Percentiles rank a stretch among this genome's conserved stretches.
Conservation (phyloP, 495 filamentous ascomycete species). For the Baudoinia panamericana region DNA sequence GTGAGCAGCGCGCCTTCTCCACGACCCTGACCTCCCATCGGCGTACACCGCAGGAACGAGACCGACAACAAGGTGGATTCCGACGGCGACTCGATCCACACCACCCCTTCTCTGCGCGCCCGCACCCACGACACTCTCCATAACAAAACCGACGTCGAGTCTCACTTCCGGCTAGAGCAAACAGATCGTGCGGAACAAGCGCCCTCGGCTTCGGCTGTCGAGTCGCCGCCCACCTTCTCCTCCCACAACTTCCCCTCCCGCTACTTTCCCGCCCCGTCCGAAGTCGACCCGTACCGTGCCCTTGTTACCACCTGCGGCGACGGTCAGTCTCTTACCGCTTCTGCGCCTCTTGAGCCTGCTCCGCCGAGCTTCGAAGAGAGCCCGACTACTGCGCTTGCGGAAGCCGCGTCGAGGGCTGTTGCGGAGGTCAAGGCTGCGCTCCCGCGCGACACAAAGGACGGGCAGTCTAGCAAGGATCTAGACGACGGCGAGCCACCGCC, state of each 20-base stretch:
- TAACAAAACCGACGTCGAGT: slow-evolving; percentile 19
- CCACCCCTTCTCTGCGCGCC: slow-evolving; percentile 21
- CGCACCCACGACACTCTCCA: slow-evolving; percentile 5
- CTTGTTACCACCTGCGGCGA: slow-evolving; percentile 34
- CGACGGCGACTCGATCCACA: slow-evolving; percentile 18
- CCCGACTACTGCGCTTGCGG: no score
- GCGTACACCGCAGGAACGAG: background rate
- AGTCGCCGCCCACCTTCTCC: slow-evolving; percentile 50
- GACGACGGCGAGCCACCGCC: slow-evolving; percentile 89
- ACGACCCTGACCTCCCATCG: background rate
- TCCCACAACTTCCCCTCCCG: slow-evolving; percentile 43
- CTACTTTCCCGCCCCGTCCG: slow-evolving; percentile 31
- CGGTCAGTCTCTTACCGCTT: slow-evolving; percentile 42
- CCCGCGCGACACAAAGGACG: slow-evolving; percentile 64
- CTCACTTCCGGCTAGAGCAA: slow-evolving; percentile 49
- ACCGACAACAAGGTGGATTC: slow-evolving; percentile 8
- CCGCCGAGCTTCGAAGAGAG: slow-evolving; percentile 27
- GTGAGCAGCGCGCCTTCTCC: background rate
- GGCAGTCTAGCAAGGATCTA: slow-evolving; percentile 50
- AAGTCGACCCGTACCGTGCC: slow-evolving; percentile 40
- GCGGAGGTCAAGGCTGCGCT: slow-evolving; percentile 77
- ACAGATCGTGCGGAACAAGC: slow-evolving; percentile 37
- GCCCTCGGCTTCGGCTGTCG: slow-evolving; percentile 45
- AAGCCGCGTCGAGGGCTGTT: slow-evolving; percentile 31
- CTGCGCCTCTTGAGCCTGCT: slow-evolving; percentile 32